A percentile compares a stretch with the other conserved stretches of the same genome.
Conservation (phyloP, 2,329 filamentous ascomycete species). For the Paracorniculantispora psalliotae region DNA sequence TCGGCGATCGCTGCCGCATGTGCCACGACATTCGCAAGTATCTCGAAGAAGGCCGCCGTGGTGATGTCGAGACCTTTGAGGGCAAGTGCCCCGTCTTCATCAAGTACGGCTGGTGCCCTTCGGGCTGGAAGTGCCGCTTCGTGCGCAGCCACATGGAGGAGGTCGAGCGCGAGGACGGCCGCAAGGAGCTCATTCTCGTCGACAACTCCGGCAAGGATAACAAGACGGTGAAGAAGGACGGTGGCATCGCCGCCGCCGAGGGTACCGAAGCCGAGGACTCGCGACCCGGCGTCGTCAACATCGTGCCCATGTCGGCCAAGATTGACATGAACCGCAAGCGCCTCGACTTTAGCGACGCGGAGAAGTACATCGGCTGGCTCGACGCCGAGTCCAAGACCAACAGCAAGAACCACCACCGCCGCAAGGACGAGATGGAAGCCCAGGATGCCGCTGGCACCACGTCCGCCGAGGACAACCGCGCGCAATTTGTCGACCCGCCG, state of each 20-base stretch:
- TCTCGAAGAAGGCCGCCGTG: slow-evolving; percentile 72
- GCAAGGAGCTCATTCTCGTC: slow-evolving; percentile 72
- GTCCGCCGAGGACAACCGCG: slow-evolving; percentile 64
- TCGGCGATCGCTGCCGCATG: slow-evolving; percentile 74
- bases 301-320: slow-evolving; percentile 65
- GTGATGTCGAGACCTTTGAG: slow-evolving; percentile 70
- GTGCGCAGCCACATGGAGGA: slow-evolving; percentile 83
- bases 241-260: slow-evolving; percentile 25
- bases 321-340: slow-evolving; percentile 70
- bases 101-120: slow-evolving; percentile 67
- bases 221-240: slow-evolving; percentile 7
- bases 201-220: slow-evolving; percentile 30
- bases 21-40: slow-evolving; percentile 85
- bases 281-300: slow-evolving; percentile 68
- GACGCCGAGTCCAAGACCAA: slow-evolving; percentile 52
- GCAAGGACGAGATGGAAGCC: slow-evolving; percentile 31
- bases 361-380: slow-evolving; percentile 73
- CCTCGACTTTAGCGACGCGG: slow-evolving; percentile 64
- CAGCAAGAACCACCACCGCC: slow-evolving; percentile 36
- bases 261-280: slow-evolving; percentile 43
- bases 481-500: slow-evolving; percentile 78
- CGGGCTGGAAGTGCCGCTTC: slow-evolving; percentile 94
- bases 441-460: slow-evolving; percentile 27
- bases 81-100: slow-evolving; percentile 81
- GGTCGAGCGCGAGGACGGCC: slow-evolving; percentile 69